Conservation (phyloP, 768 basidiomycete genomes). For the Plicaturopsis crispa region DNA sequence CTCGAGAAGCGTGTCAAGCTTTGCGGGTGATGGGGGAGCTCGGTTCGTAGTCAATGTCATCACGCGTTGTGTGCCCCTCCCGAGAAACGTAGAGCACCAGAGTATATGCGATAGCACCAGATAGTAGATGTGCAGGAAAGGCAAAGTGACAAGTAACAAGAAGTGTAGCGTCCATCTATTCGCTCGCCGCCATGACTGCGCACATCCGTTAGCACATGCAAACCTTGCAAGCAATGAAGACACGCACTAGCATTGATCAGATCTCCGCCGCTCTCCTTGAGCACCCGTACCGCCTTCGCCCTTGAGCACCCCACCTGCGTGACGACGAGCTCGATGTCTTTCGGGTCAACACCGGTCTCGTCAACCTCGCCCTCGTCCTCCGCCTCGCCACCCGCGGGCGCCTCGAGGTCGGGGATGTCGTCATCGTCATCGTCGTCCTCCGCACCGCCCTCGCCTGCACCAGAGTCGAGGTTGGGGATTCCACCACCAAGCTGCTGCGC, state of each 20-base stretch:
- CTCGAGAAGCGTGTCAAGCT: too few relatives aligned
- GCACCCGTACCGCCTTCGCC: constrained; percentile 83
- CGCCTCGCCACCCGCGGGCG: constrained; percentile 76
- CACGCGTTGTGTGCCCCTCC: too few relatives aligned
- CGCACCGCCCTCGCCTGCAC: constrained; percentile 40
- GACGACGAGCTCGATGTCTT: constrained; percentile 95
- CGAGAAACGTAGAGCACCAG: constrained; percentile 4
- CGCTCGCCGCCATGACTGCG: constrained; percentile 89
- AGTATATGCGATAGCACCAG: constrained; percentile 7
- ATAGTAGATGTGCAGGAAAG: constrained; percentile 17
- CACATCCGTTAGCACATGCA: constrained; percentile 8
- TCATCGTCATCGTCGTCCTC: constrained; percentile 52
- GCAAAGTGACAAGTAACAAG: constrained; percentile 23
- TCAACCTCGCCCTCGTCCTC: constrained; percentile 80
- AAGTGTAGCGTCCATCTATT: constrained; percentile 40
- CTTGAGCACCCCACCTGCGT: constrained; percentile 78
- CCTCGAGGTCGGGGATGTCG: constrained; percentile 64
- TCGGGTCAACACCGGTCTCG: constrained; percentile 84
- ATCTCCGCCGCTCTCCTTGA: constrained; percentile 91
- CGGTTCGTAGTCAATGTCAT: too few relatives aligned
- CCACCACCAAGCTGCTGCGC: constrained; percentile 65
- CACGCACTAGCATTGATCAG: constrained; percentile 93
- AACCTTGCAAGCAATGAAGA: constrained; percentile 2
- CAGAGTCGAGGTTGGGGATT: constrained; percentile 34
- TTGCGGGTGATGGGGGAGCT: too few relatives aligned